Percentiles rank a stretch among this genome's conserved stretches.
These are phyloP conservation scores for Mycena alexandri DNA, from an alignment of 768 basidiomycete species.

Conservation along the genomic window DNA sequence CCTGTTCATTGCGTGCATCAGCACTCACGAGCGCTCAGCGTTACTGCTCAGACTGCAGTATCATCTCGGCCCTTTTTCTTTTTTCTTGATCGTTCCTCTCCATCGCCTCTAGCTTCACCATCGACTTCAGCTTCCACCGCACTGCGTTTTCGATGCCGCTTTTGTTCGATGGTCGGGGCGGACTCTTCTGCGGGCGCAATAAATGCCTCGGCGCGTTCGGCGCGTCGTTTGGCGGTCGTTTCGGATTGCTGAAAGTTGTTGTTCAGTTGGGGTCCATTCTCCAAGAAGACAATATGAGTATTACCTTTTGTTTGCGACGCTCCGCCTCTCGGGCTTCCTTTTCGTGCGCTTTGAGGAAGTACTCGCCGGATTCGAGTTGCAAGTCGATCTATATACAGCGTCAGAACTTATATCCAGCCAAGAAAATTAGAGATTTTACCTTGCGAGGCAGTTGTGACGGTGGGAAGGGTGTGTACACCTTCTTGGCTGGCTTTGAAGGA, in stretches of 20 bases:
- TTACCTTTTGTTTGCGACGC: constrained; percentile 82
- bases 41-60: constrained; percentile 12
- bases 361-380: constrained; percentile 96
- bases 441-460: constrained; percentile 94
- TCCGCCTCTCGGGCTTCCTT: constrained; percentile 82
- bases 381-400: constrained; percentile 79
- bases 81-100: constrained; percentile 38
- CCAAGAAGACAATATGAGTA: constrained; percentile 18
- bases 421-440: constrained; percentile 54
- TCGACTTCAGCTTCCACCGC: constrained; percentile 57
- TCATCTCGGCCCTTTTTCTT: constrained; percentile 38
- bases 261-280: constrained; percentile 3
- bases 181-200: constrained; percentile 87
- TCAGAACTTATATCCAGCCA: constrained; percentile 1
- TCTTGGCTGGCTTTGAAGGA: constrained; percentile 77
- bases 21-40: no score
- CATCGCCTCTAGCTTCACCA: constrained; percentile 51
- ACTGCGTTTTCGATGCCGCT: constrained; percentile 67
- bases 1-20: no score
- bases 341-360: constrained; percentile 94
- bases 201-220: constrained; percentile 89
- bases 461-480: constrained; percentile 98
- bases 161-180: constrained; percentile 83
- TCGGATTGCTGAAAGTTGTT: constrained; percentile 76
- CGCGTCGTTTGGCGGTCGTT: constrained; percentile 74